Conservation (phyloP, 257 asterid species). For the Thymus quinquecostatus region DNA sequence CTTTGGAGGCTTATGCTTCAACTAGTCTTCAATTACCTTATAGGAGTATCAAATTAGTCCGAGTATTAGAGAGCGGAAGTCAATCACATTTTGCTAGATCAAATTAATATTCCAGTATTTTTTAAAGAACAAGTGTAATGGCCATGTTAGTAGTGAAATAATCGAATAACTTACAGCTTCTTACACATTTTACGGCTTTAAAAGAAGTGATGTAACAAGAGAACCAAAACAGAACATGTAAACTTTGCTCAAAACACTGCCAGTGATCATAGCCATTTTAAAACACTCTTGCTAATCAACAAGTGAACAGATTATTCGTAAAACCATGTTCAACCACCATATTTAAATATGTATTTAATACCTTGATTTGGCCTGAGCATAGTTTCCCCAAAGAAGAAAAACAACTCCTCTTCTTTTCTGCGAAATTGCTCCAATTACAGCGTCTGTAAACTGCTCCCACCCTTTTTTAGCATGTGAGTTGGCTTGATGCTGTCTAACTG, state of each 20-base stretch:
- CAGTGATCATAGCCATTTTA: background rate
- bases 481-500: constrained; percentile 91
- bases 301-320: background rate
- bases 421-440: constrained; percentile 83
- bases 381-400: constrained; percentile 98
- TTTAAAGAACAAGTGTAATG: background rate
- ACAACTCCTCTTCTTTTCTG: constrained; percentile 80
- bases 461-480: constrained; percentile 96
- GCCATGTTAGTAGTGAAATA: background rate
- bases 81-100: constrained; percentile 12
- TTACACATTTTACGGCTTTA: background rate
- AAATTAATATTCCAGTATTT: constrained; percentile 2
- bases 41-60: background rate
- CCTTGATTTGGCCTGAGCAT: constrained; percentile 93
- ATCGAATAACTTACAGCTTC: background rate
- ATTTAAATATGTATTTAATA: constrained; percentile 27
- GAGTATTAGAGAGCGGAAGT: background rate
- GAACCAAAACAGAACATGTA: background rate
- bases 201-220: constrained; percentile 2
- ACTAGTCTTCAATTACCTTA: background rate
- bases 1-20: background rate
- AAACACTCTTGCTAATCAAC: constrained; percentile 8
- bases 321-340: constrained; percentile 1
- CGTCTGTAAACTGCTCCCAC: constrained; percentile 98
- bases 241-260: background rate